phyloP scores from a whole-genome alignment of 208 protist genomes.

The Angomonas ambiguus region DNA sequence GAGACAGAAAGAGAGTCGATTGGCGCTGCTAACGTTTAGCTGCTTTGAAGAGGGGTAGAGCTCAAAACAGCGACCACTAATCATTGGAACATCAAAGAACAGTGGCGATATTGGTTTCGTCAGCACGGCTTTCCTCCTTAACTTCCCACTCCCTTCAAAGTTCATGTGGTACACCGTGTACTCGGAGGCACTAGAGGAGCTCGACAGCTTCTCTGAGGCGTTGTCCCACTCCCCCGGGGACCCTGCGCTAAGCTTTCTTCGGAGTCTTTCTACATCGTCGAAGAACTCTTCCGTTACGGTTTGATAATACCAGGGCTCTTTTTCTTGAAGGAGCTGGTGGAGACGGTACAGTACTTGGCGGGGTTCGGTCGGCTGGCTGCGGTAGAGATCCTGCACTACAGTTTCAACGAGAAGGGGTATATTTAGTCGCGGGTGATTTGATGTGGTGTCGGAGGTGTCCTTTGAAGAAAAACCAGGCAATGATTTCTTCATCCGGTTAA shows the following conservation, averaged over 20 bases:
- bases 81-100: conserved; percentile 49
- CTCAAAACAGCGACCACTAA: conserved; percentile 39
- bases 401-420: not conserved
- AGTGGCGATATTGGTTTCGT: not conserved
- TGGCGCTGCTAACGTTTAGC: conserved; percentile 45
- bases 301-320: not conserved
- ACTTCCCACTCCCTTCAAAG: no score
- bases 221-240: not conserved
- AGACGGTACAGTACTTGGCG: not conserved
- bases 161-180: not conserved
- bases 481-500: not conserved
- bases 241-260: not conserved
- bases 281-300: not conserved
- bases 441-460: not conserved
- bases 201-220: not conserved
- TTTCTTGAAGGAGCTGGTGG: not conserved
- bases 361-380: not conserved
- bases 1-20: conserved; percentile 35
- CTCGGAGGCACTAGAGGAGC: not conserved
- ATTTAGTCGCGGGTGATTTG: not conserved
- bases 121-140: no score
- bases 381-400: not conserved
- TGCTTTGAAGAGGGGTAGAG: conserved; percentile 51
- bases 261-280: not conserved
- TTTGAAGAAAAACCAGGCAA: not conserved